These are phyloP conservation scores for Cladosporium halotolerans DNA, from an alignment of 2,329 filamentous ascomycete species.

Conservation along the genomic window DNA sequence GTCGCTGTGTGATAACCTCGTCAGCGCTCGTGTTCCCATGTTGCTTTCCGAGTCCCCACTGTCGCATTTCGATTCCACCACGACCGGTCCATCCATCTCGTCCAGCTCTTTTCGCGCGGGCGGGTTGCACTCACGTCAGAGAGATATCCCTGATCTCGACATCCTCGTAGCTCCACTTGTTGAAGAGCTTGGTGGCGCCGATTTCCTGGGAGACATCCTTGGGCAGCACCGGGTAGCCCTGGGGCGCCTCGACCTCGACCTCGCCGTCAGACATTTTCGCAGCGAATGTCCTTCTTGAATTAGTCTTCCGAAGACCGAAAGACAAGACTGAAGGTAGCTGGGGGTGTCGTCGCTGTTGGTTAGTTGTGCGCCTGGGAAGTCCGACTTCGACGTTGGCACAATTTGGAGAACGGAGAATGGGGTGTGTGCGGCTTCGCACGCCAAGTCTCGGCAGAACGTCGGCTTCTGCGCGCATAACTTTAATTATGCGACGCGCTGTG, in stretches of 20 bases:
- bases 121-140: conserved; percentile 71
- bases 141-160: conserved; percentile 99
- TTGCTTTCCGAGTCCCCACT: not conserved
- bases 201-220: conserved; percentile 88
- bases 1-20: conserved; percentile 59
- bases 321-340: conserved; percentile 12
- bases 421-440: too few relatives aligned
- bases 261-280: conserved; percentile 66
- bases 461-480: too few relatives aligned
- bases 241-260: conserved; percentile 87
- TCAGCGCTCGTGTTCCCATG: conserved; percentile 9
- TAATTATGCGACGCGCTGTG: too few relatives aligned
- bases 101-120: conserved; percentile 12
- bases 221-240: conserved; percentile 74
- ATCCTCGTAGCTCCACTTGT: conserved; percentile 98
- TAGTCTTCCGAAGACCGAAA: conserved; percentile 8
- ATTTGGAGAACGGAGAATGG: too few relatives aligned
- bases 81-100: conserved; percentile 4
- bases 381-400: conserved; percentile 3
- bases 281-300: conserved; percentile 6
- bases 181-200: conserved; percentile 93
- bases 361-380: conserved; percentile 10
- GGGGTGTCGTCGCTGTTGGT: conserved; percentile 9
- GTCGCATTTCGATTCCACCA: not conserved
- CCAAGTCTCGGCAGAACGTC: too few relatives aligned